Percentiles rank a stretch among this genome's conserved stretches.
Conservation (phyloP, 257 asterid species). For the Salvia splendens region DNA sequence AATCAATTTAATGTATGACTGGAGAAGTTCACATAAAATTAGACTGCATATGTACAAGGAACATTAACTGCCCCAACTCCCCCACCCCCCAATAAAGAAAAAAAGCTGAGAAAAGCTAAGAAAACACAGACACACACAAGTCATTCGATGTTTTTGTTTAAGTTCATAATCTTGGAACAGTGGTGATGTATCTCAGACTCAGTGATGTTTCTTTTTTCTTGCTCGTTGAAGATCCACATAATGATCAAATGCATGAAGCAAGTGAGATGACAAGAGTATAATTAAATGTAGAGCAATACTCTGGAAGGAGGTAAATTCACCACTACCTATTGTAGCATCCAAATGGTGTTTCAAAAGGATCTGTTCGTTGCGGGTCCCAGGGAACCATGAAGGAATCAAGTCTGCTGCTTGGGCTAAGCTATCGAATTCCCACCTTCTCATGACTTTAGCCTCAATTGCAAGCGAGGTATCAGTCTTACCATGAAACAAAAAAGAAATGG, state of each 20-base stretch:
- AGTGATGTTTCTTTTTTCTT: neutral
- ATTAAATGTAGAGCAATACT: too few species aligned
- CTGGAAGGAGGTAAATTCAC: neutral
- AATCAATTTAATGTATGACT: neutral
- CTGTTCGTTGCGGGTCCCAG: constrained; percentile 67
- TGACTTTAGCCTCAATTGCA: constrained; percentile 79
- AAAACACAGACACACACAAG: too few species aligned
- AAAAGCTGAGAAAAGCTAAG: neutral
- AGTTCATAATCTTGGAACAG: neutral
- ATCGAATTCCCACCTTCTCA: constrained; percentile 99
- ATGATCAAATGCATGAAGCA: constrained; percentile 3
- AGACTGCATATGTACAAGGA: neutral
- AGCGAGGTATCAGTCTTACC: constrained; percentile 90
- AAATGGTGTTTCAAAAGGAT: constrained; percentile 63
- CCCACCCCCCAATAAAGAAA: neutral
- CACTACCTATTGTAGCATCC: constrained; percentile 63
- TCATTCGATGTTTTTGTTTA: too few species aligned
- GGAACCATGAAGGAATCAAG: constrained; percentile 73
- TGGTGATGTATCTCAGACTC: constrained; percentile 1
- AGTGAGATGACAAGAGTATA: neutral
- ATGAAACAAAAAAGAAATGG: constrained; percentile 18
- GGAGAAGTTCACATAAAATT: constrained; percentile 2
- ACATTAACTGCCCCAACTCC: neutral
- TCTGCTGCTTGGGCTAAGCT: constrained; percentile 74
- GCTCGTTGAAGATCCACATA: neutral